A percentile compares a stretch with the other conserved stretches of the same genome.
These are phyloP conservation scores for Fusarium annulatum DNA, from an alignment of 2,329 filamentous ascomycete genomes.

Conservation along the genomic window DNA sequence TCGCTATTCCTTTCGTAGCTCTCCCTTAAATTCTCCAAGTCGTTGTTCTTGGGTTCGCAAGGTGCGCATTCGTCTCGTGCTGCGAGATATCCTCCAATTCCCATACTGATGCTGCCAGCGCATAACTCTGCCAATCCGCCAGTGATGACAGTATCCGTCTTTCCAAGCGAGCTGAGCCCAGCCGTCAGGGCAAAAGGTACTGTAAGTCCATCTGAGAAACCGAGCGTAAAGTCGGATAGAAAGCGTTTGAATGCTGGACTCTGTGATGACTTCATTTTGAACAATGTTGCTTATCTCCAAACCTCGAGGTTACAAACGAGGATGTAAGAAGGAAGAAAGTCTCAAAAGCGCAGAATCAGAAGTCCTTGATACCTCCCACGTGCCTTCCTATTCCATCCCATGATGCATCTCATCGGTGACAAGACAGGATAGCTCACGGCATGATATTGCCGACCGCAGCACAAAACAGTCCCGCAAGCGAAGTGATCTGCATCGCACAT, in stretches of 20 bases:
- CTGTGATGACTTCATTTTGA: conserved; percentile 32
- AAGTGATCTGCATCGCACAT: conserved; percentile 31
- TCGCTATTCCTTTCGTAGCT: conserved; percentile 30
- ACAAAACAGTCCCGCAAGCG: background rate
- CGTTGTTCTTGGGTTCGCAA: background rate
- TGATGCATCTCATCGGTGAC: conserved; percentile 15
- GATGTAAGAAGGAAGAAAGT: background rate
- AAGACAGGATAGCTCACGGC: conserved; percentile 12
- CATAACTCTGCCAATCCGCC: conserved; percentile 78
- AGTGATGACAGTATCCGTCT: conserved; percentile 71
- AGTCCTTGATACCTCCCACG: background rate
- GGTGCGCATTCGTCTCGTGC: conserved; percentile 54
- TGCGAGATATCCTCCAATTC: conserved; percentile 75
- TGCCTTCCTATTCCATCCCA: background rate
- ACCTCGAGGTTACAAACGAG: fast-evolving
- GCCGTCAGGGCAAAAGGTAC: conserved; percentile 81
- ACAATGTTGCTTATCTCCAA: background rate
- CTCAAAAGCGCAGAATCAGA: background rate
- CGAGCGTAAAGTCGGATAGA: conserved; percentile 75
- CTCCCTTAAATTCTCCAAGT: conserved; percentile 41
- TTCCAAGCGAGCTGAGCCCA: conserved; percentile 70
- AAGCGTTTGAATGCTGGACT: conserved; percentile 54
- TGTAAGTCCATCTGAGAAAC: conserved; percentile 78
- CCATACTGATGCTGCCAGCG: conserved; percentile 79
- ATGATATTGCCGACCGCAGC: conserved; percentile 12